phyloP scores from a whole-genome alignment of 495 filamentous ascomycete genomes.

The Penicillium angulare region DNA sequence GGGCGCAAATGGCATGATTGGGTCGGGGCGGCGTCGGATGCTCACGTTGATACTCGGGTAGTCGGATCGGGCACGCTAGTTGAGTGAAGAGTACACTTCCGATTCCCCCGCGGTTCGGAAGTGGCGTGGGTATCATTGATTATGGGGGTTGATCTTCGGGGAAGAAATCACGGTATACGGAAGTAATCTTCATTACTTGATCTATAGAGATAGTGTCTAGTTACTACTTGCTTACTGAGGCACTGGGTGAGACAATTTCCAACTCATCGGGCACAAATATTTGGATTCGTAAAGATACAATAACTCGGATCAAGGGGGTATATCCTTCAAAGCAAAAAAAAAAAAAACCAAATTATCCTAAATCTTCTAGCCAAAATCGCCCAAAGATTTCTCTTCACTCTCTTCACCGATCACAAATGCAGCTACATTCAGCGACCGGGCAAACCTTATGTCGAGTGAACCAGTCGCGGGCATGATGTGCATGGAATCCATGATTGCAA shows the following conservation, averaged over 20 bases:
- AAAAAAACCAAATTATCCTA: background rate
- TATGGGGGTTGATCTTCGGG: background rate
- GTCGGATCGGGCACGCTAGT: slow-evolving; percentile 15
- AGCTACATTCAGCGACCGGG: slow-evolving; percentile 85
- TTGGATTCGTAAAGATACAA: background rate
- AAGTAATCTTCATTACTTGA: no score
- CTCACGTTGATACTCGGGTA: background rate
- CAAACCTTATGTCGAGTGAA: slow-evolving; percentile 78
- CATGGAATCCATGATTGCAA: slow-evolving; percentile 89
- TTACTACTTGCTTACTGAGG: background rate
- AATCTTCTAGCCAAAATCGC: background rate
- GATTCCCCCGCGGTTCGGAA: slow-evolving; percentile 18
- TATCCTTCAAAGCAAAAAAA: slow-evolving; percentile 8
- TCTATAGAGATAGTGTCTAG: background rate
- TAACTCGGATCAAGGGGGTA: slow-evolving; percentile 12
- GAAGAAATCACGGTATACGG: background rate
- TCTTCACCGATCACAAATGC: slow-evolving; percentile 62
- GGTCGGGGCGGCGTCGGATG: slow-evolving; percentile 14
- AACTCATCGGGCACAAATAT: no score
- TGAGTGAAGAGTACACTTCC: slow-evolving; percentile 12
- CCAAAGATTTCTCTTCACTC: background rate
- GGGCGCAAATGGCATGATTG: slow-evolving; percentile 18
- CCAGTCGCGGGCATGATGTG: slow-evolving; percentile 85
- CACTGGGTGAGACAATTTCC: background rate
- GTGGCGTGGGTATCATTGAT: background rate